phyloP scores from a whole-genome alignment of 768 basidiomycete genomes.

The Boletus sensibilis region DNA sequence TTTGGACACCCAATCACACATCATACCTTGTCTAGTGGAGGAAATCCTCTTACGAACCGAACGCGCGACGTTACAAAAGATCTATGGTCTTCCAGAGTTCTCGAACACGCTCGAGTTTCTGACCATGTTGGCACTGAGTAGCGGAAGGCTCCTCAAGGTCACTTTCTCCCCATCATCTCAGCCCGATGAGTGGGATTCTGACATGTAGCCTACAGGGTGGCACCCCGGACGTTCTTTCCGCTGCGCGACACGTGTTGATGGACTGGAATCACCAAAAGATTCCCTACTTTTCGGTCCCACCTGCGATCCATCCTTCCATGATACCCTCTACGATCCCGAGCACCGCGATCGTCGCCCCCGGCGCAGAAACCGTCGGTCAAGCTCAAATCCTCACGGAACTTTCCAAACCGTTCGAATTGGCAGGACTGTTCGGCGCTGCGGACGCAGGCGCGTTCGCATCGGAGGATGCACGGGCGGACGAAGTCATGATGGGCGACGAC shows the following conservation, averaged over 20 bases:
- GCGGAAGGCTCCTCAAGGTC: slow-evolving; percentile 83
- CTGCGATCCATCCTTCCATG: slow-evolving; percentile 72
- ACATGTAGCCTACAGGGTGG: slow-evolving; percentile 58
- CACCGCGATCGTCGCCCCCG: slow-evolving; percentile 54
- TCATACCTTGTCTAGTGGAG: slow-evolving; percentile 57
- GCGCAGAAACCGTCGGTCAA: slow-evolving; percentile 78
- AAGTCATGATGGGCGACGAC: slow-evolving; percentile 47
- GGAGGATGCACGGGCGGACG: slow-evolving; percentile 9
- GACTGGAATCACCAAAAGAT: slow-evolving; percentile 99
- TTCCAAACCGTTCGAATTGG: slow-evolving; percentile 77
- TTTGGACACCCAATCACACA: not conserved
- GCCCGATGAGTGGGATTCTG: not conserved
- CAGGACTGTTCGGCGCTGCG: slow-evolving; percentile 75
- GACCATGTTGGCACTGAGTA: slow-evolving; percentile 82
- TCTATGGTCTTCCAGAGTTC: slow-evolving; percentile 83
- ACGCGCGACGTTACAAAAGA: slow-evolving; percentile 66
- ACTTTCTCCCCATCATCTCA: not conserved
- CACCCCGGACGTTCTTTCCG: slow-evolving; percentile 80
- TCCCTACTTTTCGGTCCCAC: slow-evolving; percentile 82
- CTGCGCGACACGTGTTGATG: slow-evolving; percentile 76
- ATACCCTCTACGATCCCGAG: slow-evolving; percentile 47
- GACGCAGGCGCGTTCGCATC: slow-evolving; percentile 75
- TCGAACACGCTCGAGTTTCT: slow-evolving; percentile 76
- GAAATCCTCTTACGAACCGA: slow-evolving; percentile 79
- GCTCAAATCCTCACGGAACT: slow-evolving; percentile 72